These are phyloP conservation scores for Rubia yunnanensis DNA, from an alignment of 257 asterid genomes.

Conservation along the genomic window DNA sequence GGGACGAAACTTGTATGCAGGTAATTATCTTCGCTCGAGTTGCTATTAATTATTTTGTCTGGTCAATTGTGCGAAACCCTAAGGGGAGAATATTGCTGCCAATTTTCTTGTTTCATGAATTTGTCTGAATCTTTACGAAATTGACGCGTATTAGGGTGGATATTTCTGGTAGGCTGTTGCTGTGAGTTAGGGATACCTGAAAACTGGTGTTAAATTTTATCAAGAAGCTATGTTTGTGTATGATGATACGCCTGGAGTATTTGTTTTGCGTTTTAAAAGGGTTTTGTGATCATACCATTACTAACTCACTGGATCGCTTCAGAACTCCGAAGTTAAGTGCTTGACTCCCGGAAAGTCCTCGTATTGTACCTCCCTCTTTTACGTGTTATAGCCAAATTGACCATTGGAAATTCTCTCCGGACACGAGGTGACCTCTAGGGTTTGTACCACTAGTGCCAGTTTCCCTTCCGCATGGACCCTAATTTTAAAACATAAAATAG, in stretches of 20 bases:
- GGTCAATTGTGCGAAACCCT: neutral
- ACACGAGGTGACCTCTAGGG: no score
- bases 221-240: neutral
- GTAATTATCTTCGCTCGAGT: conserved; percentile 16
- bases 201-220: neutral
- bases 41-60: neutral
- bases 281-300: no score
- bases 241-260: neutral
- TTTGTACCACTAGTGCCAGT: neutral
- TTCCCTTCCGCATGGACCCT: no score
- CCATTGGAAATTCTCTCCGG: no score
- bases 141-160: neutral
- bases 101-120: neutral
- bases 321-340: no score
- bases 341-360: no score
- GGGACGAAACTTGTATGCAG: conserved; percentile 99
- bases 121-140: neutral
- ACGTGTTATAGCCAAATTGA: no score
- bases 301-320: no score
- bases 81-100: neutral
- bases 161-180: no score
- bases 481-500: neutral
- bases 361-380: no score
- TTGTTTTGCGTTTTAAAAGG: no score
- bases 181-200: no score